Evolutionary conservation across 257 asterid species (phyloP).

Genomic region (Solanum verrucosum): DNA sequence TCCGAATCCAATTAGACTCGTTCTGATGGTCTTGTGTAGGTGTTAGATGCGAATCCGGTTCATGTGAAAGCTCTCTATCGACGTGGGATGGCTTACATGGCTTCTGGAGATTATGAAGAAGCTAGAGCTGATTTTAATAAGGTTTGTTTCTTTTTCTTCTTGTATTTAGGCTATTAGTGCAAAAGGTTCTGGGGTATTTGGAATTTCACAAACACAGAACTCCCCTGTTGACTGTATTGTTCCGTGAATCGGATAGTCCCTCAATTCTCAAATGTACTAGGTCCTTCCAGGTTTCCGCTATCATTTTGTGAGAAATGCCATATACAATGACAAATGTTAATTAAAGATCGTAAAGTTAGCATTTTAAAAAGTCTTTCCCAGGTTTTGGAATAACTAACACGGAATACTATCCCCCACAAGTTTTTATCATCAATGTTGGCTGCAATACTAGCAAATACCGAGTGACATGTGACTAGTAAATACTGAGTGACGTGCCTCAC

Average conservation of each 20-base stretch:
- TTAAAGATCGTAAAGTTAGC: not conserved
- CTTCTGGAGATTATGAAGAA: constrained; percentile 79
- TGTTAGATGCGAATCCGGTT: constrained; percentile 77
- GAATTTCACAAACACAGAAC: not conserved
- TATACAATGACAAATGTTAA: not conserved
- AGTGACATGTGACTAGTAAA: not conserved
- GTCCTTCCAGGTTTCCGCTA: not conserved
- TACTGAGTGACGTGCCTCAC: not conserved
- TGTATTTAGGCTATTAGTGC: not conserved
- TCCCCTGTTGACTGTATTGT: not conserved
- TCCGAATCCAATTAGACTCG: not conserved
- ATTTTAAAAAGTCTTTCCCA: not conserved
- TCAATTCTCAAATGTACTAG: not conserved
- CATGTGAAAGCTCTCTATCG: constrained; percentile 92
- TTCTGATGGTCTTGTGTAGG: constrained; percentile 31
- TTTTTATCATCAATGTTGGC: not conserved
- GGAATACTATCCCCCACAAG: not conserved
- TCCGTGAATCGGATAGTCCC: not conserved
- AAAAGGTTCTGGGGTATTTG: not conserved
- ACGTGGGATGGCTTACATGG: constrained; percentile 94
- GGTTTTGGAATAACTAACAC: not conserved
- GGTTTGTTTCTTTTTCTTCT: constrained; percentile 32
- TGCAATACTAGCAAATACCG: not conserved
- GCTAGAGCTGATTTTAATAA: constrained; percentile 85
- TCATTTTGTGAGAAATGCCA: not conserved